Evolutionary conservation across 345 rosid species (phyloP), one percentile per base, ranked within the genome.

Genomic region (Alliaria petiolata): DNA sequence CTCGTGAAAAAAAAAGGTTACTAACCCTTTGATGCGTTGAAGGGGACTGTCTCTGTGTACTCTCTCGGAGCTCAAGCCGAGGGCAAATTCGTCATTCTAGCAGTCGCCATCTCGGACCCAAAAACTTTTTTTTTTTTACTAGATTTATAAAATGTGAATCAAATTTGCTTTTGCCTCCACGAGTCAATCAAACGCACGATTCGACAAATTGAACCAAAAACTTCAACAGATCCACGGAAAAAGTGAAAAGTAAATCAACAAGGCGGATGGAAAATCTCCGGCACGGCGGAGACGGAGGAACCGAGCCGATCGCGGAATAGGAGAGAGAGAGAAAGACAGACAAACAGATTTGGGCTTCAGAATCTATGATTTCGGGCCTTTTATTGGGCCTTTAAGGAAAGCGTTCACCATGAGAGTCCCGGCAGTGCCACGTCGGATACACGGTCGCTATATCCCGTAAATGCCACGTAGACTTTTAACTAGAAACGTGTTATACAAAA

Each of bases 11-110:
- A n/a, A 39, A 65, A 52, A 5, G 66, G 65, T 60, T 39, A 61
- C 67, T 70, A 69, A 35, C 69, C 69, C 62, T 71, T n/a, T 71
- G 76, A 71, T 16, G 17, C 53, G 33, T 4, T 62, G 17, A 31
- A 61, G 62, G 68, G 76, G 44, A 65, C 70, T 45, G 31, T 28
- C 38, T 5, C 65, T 60, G 33, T 43, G 31, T 44, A 17, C 53
- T 43, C 20, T 47, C 63, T 38, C n/a, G 7, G n/a, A 38, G 8
- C 72, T 42, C 49, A 16, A 45, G 9, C 7, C 0, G 40, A 71
- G 68, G 75, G 17, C 0, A 50, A 3, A 47, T 30, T 9, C 44
- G 75, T 65, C 4, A 8, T 49, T 13, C 4, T 0, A 0, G 2
- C 20, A 0, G 50, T 26, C 50, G 22, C 50, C 64, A n/a, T 31